Evolutionary conservation across 148 eudicot species (phyloP).

Genomic region (Beta vulgaris): DNA sequence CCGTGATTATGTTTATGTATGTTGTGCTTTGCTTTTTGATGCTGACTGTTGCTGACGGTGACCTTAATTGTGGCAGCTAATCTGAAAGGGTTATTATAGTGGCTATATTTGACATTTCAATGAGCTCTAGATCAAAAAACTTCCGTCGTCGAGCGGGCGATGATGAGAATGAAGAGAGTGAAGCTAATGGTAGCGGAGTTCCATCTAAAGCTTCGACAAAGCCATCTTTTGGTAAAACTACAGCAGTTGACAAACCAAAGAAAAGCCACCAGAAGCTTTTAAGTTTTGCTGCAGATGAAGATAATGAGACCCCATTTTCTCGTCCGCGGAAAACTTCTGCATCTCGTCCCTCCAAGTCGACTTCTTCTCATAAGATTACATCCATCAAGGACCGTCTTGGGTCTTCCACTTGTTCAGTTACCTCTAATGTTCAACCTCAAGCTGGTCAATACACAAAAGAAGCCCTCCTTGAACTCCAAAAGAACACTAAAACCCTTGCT

Average conservation of each 20-base stretch:
- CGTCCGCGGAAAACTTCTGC: slow-evolving; percentile 39
- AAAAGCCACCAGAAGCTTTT: slow-evolving; percentile 60
- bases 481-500: slow-evolving; percentile 68
- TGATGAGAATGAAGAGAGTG: slow-evolving; percentile 38
- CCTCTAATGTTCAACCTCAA: slow-evolving; percentile 72
- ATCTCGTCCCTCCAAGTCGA: slow-evolving; percentile 38
- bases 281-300: slow-evolving; percentile 85
- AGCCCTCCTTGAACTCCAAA: slow-evolving; percentile 77
- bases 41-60: background rate
- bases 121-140: slow-evolving; percentile 57
- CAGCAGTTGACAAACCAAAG: slow-evolving; percentile 36
- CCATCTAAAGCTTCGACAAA: slow-evolving; percentile 20
- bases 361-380: slow-evolving; percentile 55
- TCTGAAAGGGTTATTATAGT: background rate
- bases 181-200: slow-evolving; percentile 25
- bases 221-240: slow-evolving; percentile 30
- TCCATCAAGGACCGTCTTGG: slow-evolving; percentile 50
- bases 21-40: too few relatives aligned
- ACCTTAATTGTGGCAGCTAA: background rate
- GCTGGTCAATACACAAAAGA: slow-evolving; percentile 84
- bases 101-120: slow-evolving; percentile 7
- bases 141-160: slow-evolving; percentile 79
- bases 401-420: slow-evolving; percentile 26
- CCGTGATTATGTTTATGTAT: too few relatives aligned
- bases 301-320: slow-evolving; percentile 41